Conservation (phyloP, 1,284 basidiomycete species). For the Volvariella surrecta region DNA sequence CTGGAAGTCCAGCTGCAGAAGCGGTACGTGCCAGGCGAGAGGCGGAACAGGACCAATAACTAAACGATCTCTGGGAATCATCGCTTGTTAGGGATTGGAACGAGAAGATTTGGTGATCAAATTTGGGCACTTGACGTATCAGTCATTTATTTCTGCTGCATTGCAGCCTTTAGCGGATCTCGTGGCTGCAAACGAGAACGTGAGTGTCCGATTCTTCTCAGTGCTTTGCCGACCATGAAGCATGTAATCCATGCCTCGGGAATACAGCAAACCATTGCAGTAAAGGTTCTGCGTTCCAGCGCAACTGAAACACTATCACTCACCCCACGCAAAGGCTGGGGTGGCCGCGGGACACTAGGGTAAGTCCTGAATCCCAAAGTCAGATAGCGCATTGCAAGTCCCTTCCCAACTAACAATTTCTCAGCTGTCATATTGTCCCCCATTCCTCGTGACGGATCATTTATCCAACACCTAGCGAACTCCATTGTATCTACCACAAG, state of each 20-base stretch:
- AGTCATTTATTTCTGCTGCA: conserved; percentile 41
- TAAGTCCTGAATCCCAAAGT: conserved; percentile 25
- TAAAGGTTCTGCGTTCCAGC: conserved; percentile 31
- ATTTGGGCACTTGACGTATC: conserved; percentile 57
- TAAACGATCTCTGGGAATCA: not conserved
- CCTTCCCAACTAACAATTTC: no score
- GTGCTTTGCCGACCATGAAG: not conserved
- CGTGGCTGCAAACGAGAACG: conserved; percentile 70
- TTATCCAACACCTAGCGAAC: not conserved
- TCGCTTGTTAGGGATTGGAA: conserved; percentile 48
- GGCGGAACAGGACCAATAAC: conserved; percentile 3
- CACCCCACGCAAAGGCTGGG: conserved; percentile 39
- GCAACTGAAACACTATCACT: conserved; percentile 24
- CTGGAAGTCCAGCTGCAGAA: conserved; percentile 68
- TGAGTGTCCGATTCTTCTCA: conserved; percentile 25
- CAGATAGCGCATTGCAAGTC: no score
- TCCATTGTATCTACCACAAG: conserved; percentile 3
- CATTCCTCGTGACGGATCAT: conserved; percentile 21
- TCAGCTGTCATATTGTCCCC: conserved; percentile 71
- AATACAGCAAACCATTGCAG: conserved; percentile 27
- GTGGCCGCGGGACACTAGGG: conserved; percentile 78
- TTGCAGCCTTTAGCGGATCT: conserved; percentile 63
- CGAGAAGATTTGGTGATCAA: conserved; percentile 66
- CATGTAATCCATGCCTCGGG: conserved; percentile 1
- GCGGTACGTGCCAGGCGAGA: conserved; percentile 44